Evolutionary conservation across 257 asterid species (phyloP), one percentile per base, ranked within the genome.

Genomic region (Nicotiana noctiflora): DNA sequence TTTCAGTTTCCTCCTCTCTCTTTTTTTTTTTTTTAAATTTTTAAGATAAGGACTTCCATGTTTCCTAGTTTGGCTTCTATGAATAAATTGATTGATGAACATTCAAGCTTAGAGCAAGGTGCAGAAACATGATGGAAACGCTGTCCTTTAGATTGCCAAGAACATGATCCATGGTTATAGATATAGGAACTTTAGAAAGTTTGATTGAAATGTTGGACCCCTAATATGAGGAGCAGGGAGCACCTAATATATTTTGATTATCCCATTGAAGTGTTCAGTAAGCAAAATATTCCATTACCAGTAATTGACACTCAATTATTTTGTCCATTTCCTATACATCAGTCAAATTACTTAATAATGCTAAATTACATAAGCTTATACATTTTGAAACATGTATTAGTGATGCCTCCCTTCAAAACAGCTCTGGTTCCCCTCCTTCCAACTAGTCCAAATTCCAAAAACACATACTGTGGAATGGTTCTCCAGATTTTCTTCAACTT

Each of bases 401-500:
- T 70, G 57, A 70, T 70, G 59, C 77, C 14, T 72, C 37, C 37
- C 77, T 21, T 46, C 40, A 23, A 1, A 72, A 46, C 21, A 13
- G 40, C 59, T 72, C 21, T 72, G 59, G 37, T 13, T 21, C 59
- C 21, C 46, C 37, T 44, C 77, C 37, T 46, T 21, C 19, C 8
- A 44, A 70, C 21, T 44, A 70, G 51, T 21, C 57, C 57, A 40
- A 68, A 21, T 21, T 21, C 77, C 57, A 19, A 19, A 10, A 70
- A 40, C 19, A 70, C 56, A 70, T 44, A 34, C 57, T 21, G 15
- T 21, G 15, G 57, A 70, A 12, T 70, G 21, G 55, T 46, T 72
- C 59, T 70, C 77, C 77, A 68, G 76, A 25, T 19, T 68, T 68
- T 40, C 77, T 68, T 40, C 12, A 70, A 70, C 37, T 70, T 13